Base-by-base conservation (phyloP, 2,329 filamentous ascomycete genomes). In the Hawksworthiomyces lignivorus region DNA sequence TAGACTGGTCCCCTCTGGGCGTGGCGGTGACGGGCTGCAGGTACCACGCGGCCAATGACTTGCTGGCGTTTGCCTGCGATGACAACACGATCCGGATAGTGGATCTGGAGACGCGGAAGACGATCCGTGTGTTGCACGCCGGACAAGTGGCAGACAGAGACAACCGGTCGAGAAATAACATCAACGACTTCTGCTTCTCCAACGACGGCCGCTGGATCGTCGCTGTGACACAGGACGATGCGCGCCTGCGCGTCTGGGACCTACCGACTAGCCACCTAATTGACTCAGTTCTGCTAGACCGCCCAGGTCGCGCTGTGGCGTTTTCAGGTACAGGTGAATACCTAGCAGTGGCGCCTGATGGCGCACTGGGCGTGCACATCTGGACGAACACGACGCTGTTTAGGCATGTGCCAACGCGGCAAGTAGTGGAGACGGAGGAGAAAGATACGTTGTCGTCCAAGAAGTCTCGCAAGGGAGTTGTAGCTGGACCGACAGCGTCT, bases 321-420 rank as follows among this genome's bases (percentile, higher is more conserved):
- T 94, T 97, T 69, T 95, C 92, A 0, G 72, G 73, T 1, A 94
- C 87, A 0, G 92, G 90, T 12, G 92, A 98, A 56, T 97, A 88
- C 54, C 74, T 98, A n/a, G 92, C 92, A 4, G 92, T 89, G 4
- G 84, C 88, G 0, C 81, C 88, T 40, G 79, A 87, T 41, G 84
- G 83, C 44, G 80, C 82, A 49, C 75, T 95, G 1, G 92, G 92
- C 11, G 82, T 98, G n/a, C 82, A 87, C 52, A 77, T 98, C 36
- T 98, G 92, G 90, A 96, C 87, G 18, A 98, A 98, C 63, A 86
- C 86, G 56, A 83, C 84, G 1, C 70, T 97, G 1, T 98, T 95
- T 69, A 85, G 82, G 43, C 88, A 95, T 53, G 80, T 95, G 0
- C 82, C 89, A 0, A 94, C 88, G 1, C 74, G 84, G 17, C 86